phyloP scores from a whole-genome alignment of 441 rosid genomes.

The Lepidium campestre region DNA sequence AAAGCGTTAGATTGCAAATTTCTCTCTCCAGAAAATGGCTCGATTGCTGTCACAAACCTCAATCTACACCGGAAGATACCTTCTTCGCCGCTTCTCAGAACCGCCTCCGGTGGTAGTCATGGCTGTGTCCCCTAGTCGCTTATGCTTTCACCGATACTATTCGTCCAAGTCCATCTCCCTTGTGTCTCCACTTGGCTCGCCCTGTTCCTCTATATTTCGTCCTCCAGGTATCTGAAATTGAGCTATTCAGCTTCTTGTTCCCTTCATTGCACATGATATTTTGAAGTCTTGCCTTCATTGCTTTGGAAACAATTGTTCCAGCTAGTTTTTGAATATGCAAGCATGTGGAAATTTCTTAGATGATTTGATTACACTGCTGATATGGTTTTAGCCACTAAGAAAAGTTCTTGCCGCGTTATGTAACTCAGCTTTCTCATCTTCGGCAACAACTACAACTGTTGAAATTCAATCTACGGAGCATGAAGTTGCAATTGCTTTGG shows the following conservation, averaged over 20 bases:
- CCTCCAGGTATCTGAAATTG: not conserved
- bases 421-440: conserved; percentile 33
- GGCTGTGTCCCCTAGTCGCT: not conserved
- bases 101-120: not conserved
- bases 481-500: conserved; percentile 87
- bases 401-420: conserved; percentile 36
- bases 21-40: conserved; percentile 5
- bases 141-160: conserved; percentile 14
- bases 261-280: not conserved
- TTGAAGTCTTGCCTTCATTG: not conserved
- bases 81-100: conserved; percentile 15
- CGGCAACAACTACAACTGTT: conserved; percentile 25
- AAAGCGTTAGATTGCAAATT: not conserved
- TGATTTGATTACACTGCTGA: not conserved
- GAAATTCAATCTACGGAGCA: conserved; percentile 65
- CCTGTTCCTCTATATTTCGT: not conserved
- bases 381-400: not conserved
- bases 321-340: conserved; percentile 3
- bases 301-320: not conserved
- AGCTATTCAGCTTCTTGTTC: not conserved
- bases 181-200: not conserved
- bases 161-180: conserved; percentile 6
- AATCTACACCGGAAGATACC: conserved; percentile 7
- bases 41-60: not conserved
- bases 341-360: not conserved